phyloP scores from a whole-genome alignment of 176 grass and related monocot genomes.

The Echinochloa phyllopogon region DNA sequence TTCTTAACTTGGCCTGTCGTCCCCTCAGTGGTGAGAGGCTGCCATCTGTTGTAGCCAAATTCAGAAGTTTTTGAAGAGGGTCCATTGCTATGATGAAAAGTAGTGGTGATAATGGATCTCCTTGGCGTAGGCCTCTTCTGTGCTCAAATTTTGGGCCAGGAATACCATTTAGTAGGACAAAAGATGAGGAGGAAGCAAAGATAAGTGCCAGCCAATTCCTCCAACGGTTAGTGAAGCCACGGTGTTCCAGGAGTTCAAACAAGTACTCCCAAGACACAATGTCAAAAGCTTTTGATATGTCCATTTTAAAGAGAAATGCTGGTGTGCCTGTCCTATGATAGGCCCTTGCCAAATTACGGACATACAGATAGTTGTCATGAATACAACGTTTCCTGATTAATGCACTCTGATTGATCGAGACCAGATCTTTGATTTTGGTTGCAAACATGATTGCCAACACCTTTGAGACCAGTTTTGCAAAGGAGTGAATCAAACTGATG shows the following conservation, averaged over 20 bases:
- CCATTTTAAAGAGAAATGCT: neutral
- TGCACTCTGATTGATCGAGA: neutral
- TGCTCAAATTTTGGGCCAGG: rapidly evolving
- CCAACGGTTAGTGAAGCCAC: neutral
- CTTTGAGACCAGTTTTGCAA: neutral
- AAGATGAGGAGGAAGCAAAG: neutral
- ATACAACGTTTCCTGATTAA: neutral
- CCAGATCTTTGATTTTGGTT: rapidly evolving
- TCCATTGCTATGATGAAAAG: neutral
- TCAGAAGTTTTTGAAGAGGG: neutral
- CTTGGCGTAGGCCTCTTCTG: no score
- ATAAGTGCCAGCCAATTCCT: neutral
- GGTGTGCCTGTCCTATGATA: neutral
- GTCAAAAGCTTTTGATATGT: neutral
- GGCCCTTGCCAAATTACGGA: neutral
- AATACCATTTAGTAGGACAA: neutral
- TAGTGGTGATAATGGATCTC: neutral
- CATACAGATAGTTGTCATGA: neutral
- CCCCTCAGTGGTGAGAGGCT: neutral
- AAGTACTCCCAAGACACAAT: neutral
- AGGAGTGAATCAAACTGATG: no score
- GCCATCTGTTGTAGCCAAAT: neutral
- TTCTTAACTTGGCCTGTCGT: rapidly evolving
- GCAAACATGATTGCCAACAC: rapidly evolving
- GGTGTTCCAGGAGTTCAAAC: rapidly evolving